A percentile compares a stretch with the other conserved stretches of the same genome.
phyloP scores from a whole-genome alignment of 345 rosid species.

The Hirschfeldia incana region DNA sequence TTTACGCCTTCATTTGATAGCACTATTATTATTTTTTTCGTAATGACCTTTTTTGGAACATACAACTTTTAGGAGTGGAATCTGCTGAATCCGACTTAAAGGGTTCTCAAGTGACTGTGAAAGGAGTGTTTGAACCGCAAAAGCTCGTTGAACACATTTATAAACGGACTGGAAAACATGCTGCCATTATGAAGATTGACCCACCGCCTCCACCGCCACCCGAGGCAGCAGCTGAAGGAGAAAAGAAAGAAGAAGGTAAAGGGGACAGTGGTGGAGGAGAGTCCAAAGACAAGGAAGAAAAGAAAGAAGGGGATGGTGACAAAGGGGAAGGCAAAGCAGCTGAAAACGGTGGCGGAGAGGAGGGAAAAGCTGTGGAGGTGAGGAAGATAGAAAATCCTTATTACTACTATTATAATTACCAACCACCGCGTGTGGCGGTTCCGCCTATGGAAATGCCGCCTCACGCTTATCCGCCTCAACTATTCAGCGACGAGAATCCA shows the following conservation, averaged over 20 bases:
- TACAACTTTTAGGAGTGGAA: constrained; percentile 66
- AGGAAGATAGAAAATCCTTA: constrained; percentile 56
- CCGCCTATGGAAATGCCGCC: constrained; percentile 8
- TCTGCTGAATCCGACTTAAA: constrained; percentile 90
- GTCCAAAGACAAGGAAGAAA: constrained; percentile 29
- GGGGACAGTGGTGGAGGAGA: constrained; percentile 42
- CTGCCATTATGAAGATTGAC: constrained; percentile 56
- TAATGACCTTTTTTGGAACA: neutral
- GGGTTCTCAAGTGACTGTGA: constrained; percentile 80
- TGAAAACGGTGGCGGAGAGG: constrained; percentile 37
- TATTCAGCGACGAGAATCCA: constrained; percentile 91
- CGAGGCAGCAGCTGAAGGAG: constrained; percentile 52
- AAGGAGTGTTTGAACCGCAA: constrained; percentile 72
- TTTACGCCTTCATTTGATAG: constrained; percentile 12
- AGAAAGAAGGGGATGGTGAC: constrained; percentile 24
- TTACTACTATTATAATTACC: constrained; percentile 42
- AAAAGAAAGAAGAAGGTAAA: constrained; percentile 47
- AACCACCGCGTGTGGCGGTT: constrained; percentile 49
- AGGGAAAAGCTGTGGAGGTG: constrained; percentile 54
- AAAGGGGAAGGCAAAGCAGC: constrained; percentile 13
- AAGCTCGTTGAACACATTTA: constrained; percentile 66
- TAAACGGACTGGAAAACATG: constrained; percentile 84
- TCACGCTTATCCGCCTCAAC: constrained; percentile 36
- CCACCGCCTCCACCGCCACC: constrained; percentile 43
- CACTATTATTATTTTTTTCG: neutral